Conservation (phyloP, 2,329 filamentous ascomycete genomes). For the Xylariaceae sp. region DNA sequence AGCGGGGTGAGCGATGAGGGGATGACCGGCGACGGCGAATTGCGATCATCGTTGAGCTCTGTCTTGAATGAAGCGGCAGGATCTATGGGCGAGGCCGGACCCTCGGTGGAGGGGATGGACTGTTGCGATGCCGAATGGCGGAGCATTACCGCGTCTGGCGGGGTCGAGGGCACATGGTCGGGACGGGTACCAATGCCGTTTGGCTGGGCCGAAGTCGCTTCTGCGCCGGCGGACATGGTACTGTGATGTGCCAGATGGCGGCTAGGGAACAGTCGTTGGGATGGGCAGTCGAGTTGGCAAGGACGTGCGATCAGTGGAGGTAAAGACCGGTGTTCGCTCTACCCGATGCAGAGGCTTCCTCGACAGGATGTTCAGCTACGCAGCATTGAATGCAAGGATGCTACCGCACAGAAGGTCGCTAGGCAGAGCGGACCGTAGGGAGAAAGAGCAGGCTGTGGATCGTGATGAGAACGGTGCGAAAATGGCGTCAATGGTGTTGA, state of each 20-base stretch:
- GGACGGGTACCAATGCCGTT: slow-evolving; percentile 17
- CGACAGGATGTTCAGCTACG: too few species aligned
- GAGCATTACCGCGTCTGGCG: slow-evolving; percentile 11
- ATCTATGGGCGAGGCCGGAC: slow-evolving; percentile 45
- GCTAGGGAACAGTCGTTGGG: too few species aligned
- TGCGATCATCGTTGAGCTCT: slow-evolving; percentile 40
- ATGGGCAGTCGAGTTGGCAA: background rate
- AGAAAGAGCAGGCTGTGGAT: too few species aligned
- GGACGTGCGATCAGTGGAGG: background rate
- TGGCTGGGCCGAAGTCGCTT: slow-evolving; percentile 25
- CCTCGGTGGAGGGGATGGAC: slow-evolving; percentile 51
- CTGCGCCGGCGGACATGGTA: slow-evolving; percentile 30
- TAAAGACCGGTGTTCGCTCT: too few species aligned
- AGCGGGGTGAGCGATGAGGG: slow-evolving; percentile 52
- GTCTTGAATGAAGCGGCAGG: slow-evolving; percentile 41
- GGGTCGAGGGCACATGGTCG: slow-evolving; percentile 20
- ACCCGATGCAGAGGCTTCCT: too few species aligned
- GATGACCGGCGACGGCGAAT: slow-evolving; percentile 36
- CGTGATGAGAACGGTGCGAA: background rate
- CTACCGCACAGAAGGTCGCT: too few species aligned
- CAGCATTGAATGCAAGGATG: too few species aligned
- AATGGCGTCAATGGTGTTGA: background rate
- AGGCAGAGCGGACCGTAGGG: too few species aligned
- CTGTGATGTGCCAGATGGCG: too few species aligned
- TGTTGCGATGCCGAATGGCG: slow-evolving; percentile 36